Evolutionary conservation across 352 stramenopile species (phyloP).

Genomic region (Pythium aristosporum): DNA sequence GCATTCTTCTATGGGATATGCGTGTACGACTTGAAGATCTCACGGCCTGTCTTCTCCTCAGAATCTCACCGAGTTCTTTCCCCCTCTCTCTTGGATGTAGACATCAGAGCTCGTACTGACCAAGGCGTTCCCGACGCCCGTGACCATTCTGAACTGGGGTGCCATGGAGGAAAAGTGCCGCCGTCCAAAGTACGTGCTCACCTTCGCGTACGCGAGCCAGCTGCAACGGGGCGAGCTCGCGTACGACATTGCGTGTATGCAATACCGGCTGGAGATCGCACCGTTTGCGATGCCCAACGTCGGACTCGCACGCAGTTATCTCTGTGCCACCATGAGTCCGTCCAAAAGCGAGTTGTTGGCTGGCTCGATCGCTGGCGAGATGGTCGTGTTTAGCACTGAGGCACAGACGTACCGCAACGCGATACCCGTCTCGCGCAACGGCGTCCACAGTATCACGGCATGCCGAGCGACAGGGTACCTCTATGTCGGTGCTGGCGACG

Average conservation of each 20-base stretch:
- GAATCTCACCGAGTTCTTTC: neutral
- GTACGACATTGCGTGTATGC: constrained; percentile 77
- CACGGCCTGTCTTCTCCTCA: neutral
- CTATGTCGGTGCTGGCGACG: constrained; percentile 85
- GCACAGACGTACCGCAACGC: constrained; percentile 61
- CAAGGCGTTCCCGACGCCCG: constrained; percentile 58
- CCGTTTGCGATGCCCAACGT: constrained; percentile 72
- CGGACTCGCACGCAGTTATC: constrained; percentile 62
- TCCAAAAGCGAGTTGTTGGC: constrained; percentile 57
- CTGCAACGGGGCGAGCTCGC: constrained; percentile 57
- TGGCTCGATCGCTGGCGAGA: constrained; percentile 69
- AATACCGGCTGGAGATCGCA: constrained; percentile 73
- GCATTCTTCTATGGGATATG: constrained; percentile 77
- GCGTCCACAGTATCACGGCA: constrained; percentile 73
- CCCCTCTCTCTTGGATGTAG: constrained; percentile 26
- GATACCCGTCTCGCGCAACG: constrained; percentile 59
- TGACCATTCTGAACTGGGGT: constrained; percentile 73
- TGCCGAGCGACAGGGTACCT: constrained; percentile 61
- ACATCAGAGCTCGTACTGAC: constrained; percentile 70
- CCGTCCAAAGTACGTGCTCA: constrained; percentile 64
- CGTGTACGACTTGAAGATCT: constrained; percentile 31
- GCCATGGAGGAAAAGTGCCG: constrained; percentile 65
- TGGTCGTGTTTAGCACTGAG: constrained; percentile 86
- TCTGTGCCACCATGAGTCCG: constrained; percentile 59
- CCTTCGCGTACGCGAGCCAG: constrained; percentile 69